Evolutionary conservation across 495 filamentous ascomycete species (phyloP).

Genomic region (Aspergillus cristatus): DNA sequence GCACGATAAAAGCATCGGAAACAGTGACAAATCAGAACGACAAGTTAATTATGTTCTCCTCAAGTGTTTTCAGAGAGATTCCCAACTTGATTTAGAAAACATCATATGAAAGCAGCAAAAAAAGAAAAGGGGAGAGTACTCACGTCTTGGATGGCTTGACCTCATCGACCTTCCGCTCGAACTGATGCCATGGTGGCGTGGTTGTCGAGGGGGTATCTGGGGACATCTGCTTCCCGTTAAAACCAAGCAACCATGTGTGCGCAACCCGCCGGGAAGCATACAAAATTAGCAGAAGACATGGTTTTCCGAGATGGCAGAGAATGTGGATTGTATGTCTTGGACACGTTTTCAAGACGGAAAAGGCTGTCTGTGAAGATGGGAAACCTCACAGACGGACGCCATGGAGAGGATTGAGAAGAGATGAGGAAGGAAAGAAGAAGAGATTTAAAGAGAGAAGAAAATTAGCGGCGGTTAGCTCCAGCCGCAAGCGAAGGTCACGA

Average conservation of each 20-base stretch:
- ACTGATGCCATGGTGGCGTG: conserved; percentile 57
- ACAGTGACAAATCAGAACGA: conserved; percentile 44
- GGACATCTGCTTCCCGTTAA: conserved; percentile 50
- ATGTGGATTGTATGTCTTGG: conserved; percentile 1
- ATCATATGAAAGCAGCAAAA: conserved; percentile 52
- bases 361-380: conserved; percentile 22
- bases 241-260: conserved; percentile 26
- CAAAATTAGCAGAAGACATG: conserved; percentile 35
- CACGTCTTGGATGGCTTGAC: conserved; percentile 87
- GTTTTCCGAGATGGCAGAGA: conserved; percentile 5
- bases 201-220: conserved; percentile 51
- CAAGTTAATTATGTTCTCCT: conserved; percentile 79
- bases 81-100: conserved; percentile 85
- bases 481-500: conserved; percentile 22
- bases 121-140: conserved; percentile 23
- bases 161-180: conserved; percentile 75
- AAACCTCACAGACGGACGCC: conserved; percentile 21
- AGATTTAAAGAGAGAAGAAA: too few relatives aligned
- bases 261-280: conserved; percentile 32
- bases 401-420: conserved; percentile 17
- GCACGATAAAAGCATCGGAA: not conserved
- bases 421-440: conserved; percentile 13
- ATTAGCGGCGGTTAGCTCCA: conserved; percentile 11
- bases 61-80: conserved; percentile 98
- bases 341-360: conserved; percentile 8